Conservation (phyloP, 2,329 filamentous ascomycete species). For the Rhynchosporium secalis region DNA sequence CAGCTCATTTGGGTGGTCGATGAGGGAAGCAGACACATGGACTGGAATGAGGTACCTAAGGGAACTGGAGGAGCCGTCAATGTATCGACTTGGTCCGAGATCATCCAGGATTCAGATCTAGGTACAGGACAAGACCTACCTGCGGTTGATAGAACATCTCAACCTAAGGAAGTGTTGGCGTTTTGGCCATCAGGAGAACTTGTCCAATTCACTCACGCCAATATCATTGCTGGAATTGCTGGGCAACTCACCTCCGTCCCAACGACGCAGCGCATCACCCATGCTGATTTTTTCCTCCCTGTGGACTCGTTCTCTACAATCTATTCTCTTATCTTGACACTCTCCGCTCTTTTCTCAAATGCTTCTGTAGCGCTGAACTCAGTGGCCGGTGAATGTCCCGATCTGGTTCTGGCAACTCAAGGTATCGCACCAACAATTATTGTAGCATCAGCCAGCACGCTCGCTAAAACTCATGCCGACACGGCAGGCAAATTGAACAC, state of each 20-base stretch:
- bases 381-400: conserved; percentile 71
- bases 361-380: conserved; percentile 86
- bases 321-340: conserved; percentile 76
- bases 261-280: conserved; percentile 68
- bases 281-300: conserved; percentile 79
- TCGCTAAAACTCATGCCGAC: conserved; percentile 66
- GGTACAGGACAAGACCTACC: conserved; percentile 65
- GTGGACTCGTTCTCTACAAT: conserved; percentile 78
- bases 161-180: conserved; percentile 58
- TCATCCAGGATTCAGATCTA: conserved; percentile 69
- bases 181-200: conserved; percentile 72
- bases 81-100: conserved; percentile 90
- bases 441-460: conserved; percentile 72
- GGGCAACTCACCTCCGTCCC: conserved; percentile 77
- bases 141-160: conserved; percentile 53
- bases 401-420: conserved; percentile 71
- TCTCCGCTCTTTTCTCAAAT: conserved; percentile 82
- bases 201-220: conserved; percentile 77
- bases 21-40: conserved; percentile 85
- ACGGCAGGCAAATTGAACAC: conserved; percentile 60
- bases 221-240: conserved; percentile 84
- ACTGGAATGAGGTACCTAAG: conserved; percentile 87
- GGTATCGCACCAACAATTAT: conserved; percentile 80
- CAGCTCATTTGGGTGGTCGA: conserved; percentile 92
- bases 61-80: conserved; percentile 73